Conservation (phyloP, 805 yeast genomes). For the Torulaspora quercuum region DNA sequence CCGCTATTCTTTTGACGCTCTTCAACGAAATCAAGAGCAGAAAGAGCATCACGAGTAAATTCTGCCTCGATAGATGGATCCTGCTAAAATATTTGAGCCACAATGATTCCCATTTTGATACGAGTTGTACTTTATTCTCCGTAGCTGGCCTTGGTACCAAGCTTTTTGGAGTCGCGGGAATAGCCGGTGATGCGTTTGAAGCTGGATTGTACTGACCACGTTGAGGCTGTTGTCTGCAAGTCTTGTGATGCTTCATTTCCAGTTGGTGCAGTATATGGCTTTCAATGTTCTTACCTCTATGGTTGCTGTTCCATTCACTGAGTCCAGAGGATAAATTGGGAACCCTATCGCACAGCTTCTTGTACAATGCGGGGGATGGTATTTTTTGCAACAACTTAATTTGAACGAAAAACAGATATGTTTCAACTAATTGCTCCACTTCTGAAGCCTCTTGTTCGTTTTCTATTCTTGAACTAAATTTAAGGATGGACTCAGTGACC, state of each 20-base stretch:
- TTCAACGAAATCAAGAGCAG: conserved; percentile 10
- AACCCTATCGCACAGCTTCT: conserved; percentile 15
- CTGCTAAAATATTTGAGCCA: conserved; percentile 11
- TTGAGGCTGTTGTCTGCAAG: conserved; percentile 5
- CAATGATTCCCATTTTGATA: conserved; percentile 6
- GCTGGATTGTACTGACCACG: not conserved
- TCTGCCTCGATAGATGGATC: conserved; percentile 9
- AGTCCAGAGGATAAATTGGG: conserved; percentile 13
- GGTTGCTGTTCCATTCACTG: conserved; percentile 1
- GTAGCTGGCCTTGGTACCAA: not conserved
- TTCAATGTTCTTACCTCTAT: conserved; percentile 12
- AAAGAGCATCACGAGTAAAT: conserved; percentile 7
- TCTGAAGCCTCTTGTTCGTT: conserved; percentile 1
- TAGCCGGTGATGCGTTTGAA: not conserved
- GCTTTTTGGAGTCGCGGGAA: too few relatives aligned
- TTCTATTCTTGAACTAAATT: not conserved
- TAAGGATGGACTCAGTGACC: conserved; percentile 7
- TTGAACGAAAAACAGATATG: conserved; percentile 20
- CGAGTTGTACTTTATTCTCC: conserved; percentile 2
- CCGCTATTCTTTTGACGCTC: conserved; percentile 7
- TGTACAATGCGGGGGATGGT: conserved; percentile 16
- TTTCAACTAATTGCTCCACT: conserved; percentile 12
- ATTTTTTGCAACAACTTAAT: conserved; percentile 12
- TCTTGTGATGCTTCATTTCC: conserved; percentile 10
- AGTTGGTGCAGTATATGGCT: conserved; percentile 11